Conservation (phyloP, 495 filamentous ascomycete genomes). For the Penicillium coprophilum region DNA sequence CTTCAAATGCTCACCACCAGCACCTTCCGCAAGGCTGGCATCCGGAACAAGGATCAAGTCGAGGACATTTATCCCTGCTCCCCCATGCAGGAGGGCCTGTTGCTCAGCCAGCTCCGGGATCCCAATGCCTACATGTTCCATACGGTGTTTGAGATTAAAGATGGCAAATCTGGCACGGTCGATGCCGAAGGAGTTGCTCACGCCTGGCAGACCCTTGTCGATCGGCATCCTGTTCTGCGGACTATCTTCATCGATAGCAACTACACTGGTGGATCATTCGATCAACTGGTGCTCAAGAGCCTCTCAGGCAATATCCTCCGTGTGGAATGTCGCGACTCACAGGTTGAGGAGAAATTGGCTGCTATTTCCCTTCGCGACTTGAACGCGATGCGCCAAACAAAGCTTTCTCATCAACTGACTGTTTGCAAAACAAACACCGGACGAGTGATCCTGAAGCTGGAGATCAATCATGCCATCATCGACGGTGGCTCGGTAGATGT, state of each 20-base stretch:
- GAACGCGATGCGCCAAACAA: slow-evolving; percentile 35
- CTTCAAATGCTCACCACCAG: slow-evolving; percentile 42
- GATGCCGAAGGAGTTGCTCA: slow-evolving; percentile 40
- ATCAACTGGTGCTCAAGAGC: slow-evolving; percentile 53
- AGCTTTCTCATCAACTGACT: slow-evolving; percentile 50
- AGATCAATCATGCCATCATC: slow-evolving; percentile 58
- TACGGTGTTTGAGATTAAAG: slow-evolving; percentile 46
- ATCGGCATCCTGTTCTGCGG: slow-evolving; percentile 53
- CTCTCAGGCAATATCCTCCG: slow-evolving; percentile 36
- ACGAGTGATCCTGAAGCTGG: slow-evolving; percentile 48
- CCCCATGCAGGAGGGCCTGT: slow-evolving; percentile 63
- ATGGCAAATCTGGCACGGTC: slow-evolving; percentile 25
- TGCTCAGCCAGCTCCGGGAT: slow-evolving; percentile 61
- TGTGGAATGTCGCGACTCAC: slow-evolving; percentile 42
- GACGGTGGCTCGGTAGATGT: slow-evolving; percentile 46
- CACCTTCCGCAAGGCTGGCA: slow-evolving; percentile 49
- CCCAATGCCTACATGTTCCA: slow-evolving; percentile 48
- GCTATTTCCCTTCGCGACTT: slow-evolving; percentile 36
- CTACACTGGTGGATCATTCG: slow-evolving; percentile 51
- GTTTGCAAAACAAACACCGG: slow-evolving; percentile 42
- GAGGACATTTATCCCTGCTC: slow-evolving; percentile 66
- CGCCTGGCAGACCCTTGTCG: slow-evolving; percentile 56
- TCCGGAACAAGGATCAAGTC: slow-evolving; percentile 43
- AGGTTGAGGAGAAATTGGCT: slow-evolving; percentile 35
- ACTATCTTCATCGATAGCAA: slow-evolving; percentile 57